Evolutionary conservation across 1,139 yeast genomes (phyloP), one percentile per base, ranked within the genome.

Genomic region (Arxiozyma telluris): DNA sequence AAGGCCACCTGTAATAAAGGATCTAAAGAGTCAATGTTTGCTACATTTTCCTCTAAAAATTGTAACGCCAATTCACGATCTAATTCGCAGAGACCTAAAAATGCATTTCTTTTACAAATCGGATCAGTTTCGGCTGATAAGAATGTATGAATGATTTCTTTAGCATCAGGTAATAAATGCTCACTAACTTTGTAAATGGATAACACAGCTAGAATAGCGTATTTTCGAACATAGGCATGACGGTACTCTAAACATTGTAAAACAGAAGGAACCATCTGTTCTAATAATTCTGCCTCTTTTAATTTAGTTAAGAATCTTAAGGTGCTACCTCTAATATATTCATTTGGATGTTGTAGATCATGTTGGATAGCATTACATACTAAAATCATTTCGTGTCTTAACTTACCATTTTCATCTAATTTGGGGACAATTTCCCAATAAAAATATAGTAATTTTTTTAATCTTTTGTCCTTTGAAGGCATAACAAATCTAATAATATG

Each of bases 401-500:
- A 81, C 70, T 88, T 88, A 6, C 98, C 98, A 52, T 85, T 84
- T 50, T 80, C 77, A 64, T 89, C 96, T 63, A 84, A 77, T 73
- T 94, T 94, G 54, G 97, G 96, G 69, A 96, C 94, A 55, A 91
- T 89, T 72, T 94, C 99, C 98, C 98, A 94, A 76, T 94, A 94
- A 67, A 90, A 89, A 68, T 93, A 94, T 61, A 94, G 76, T 67
- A 94, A 77, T 72, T 91, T 93, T 77, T 94, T 94, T 73, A 94
- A 80, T 64, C 85, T 88, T 73, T 93, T 94, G 73, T 84, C 84
- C 66, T 79, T 86, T 22, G 96, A 88, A 22, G 98, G 98, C 97
- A 94, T 90, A 55, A 94, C 94, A 66, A 89, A 94, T 66, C 98
- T 82, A 65, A 94, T 93, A 62, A 94, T 87, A 70, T 91, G 96